These are phyloP conservation scores for Kuraishia molischiana DNA, from an alignment of 805 yeast genomes.

Conservation along the genomic window DNA sequence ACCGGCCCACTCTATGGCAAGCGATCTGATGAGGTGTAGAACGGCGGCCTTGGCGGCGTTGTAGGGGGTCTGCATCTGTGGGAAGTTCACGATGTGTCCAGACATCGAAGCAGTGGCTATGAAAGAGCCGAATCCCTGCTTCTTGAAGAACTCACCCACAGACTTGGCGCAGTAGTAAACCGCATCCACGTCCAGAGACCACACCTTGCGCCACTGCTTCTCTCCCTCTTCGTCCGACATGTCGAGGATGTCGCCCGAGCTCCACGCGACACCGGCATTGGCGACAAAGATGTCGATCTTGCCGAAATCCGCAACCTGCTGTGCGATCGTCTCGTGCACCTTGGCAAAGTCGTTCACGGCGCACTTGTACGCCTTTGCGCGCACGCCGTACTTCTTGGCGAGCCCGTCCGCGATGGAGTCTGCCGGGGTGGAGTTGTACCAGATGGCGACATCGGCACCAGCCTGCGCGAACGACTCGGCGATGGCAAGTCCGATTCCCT, in stretches of 20 bases:
- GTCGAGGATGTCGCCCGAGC: slow-evolving; percentile 39
- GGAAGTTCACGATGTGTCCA: slow-evolving; percentile 78
- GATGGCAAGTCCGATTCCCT: slow-evolving; percentile 74
- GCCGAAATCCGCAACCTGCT: slow-evolving; percentile 61
- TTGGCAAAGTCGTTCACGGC: slow-evolving; percentile 37
- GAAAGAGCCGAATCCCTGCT: slow-evolving; percentile 69
- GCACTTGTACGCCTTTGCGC: slow-evolving; percentile 56
- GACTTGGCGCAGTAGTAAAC: slow-evolving; percentile 72
- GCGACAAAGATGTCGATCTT: slow-evolving; percentile 78
- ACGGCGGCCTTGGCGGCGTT: slow-evolving; percentile 85
- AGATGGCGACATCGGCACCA: slow-evolving; percentile 74
- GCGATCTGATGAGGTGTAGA: slow-evolving; percentile 62
- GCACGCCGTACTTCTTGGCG: slow-evolving; percentile 48
- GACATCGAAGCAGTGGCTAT: slow-evolving; percentile 86
- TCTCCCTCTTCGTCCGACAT: slow-evolving; percentile 27
- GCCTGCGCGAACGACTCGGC: slow-evolving; percentile 82
- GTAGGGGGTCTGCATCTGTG: slow-evolving; percentile 80
- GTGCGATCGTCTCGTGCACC: slow-evolving; percentile 38
- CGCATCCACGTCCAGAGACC: slow-evolving; percentile 71
- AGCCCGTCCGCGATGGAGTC: slow-evolving; percentile 50
- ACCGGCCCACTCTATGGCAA: slow-evolving; percentile 85
- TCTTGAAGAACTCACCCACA: slow-evolving; percentile 62
- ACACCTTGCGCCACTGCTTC: slow-evolving; percentile 60
- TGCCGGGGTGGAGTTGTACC: slow-evolving; percentile 57
- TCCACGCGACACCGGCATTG: slow-evolving; percentile 86